Base-by-base conservation (phyloP, 768 basidiomycete genomes). In the Suillus cothurnatus region DNA sequence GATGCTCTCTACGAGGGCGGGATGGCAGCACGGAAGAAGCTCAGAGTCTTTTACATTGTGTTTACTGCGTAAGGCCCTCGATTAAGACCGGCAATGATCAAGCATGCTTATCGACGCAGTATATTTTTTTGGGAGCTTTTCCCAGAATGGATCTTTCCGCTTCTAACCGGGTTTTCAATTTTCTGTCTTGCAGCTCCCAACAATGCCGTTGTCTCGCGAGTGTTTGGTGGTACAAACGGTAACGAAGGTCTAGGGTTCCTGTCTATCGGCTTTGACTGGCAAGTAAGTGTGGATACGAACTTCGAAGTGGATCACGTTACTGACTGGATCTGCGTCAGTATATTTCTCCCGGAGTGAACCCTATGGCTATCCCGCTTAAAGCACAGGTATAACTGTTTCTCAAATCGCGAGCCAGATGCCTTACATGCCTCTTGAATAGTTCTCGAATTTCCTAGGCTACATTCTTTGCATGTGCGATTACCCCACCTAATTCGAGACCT, bases 161-260 rank as follows among this genome's bases (percentile, higher is more conserved):
- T 89, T 28, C 70, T 88, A 43, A 88, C 86, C 1, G 87, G 87
- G n/a, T 78, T 89, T 62, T 85, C 84, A 17, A 78, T 89, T 38
- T 81, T 89, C 72, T 90, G 89, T 68, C 77, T 90, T 49, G 81
- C 88, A 2, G 85, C 83, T 4, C 73, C 80, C 50, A 79, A 84
- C 7, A 76, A 80, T 34, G 75, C 86, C 66, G 71, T 84, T 19
- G 82, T 89, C 70, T 88, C 87, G 4, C 85, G 87, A 61, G 69
- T 91, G 0, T 91, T 91, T 65, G 90, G 90, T 34, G 90, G 90
- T 6, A 77, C 84, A 3, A 80, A 85, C 41, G 88, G 83, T 36
- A 91, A 91, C 68, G 89, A 91, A 72, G 89, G 88, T 0, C 78
- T 91, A 47, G 89, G 89, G 0, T 69, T 90, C 23, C 63, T 86